Evolutionary conservation across 768 basidiomycete genomes (phyloP), one percentile per base, ranked within the genome.

Genomic region (Rhizopogon roseolus): DNA sequence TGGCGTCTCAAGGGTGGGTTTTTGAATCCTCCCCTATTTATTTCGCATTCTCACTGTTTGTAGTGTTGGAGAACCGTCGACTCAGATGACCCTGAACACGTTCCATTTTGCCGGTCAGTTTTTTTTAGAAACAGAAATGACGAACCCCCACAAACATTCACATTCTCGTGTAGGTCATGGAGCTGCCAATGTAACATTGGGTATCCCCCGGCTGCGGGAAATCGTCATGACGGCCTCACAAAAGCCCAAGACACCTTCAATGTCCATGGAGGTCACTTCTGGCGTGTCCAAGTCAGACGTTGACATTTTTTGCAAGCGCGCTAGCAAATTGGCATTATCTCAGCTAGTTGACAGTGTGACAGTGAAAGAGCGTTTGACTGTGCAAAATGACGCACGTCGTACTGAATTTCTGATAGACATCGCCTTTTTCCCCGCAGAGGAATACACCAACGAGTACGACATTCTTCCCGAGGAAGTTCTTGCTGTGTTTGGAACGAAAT

Each of bases 11-110:
- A 77, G 93, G 95, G 96, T 95, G 69, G 58, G 81, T 74, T 27
- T 32, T 6, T 29, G 19, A 6, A 25, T 27, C 19, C 5, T 22
- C 4, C 9, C 34, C 34, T 14, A 37, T 54, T 53, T 51, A 42
- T 52, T 44, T 49, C 50, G 6, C 8, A 48, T 37, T 19, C 34
- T 48, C 16, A 48, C 32, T 16, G 13, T 34, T 45, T 50, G 7
- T 55, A 98, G 97, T 73, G 84, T 99, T 41, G 97, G 97, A 49
- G 97, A 99, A 69, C 97, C 97, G 5, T 99, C 97, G 14, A 99
- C 97, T 0, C 97, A 99, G 68, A 99, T 99, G 97, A 99, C 97
- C 8, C 74, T 99, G 58, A 99, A 99, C 68, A 99, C 97, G 11
- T 99, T 99, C 83, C 97, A 99, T 76, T 95, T 99, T 64, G 97